These are phyloP conservation scores for Trametes pubescens DNA, from an alignment of 1,284 basidiomycete genomes.

Conservation along the genomic window DNA sequence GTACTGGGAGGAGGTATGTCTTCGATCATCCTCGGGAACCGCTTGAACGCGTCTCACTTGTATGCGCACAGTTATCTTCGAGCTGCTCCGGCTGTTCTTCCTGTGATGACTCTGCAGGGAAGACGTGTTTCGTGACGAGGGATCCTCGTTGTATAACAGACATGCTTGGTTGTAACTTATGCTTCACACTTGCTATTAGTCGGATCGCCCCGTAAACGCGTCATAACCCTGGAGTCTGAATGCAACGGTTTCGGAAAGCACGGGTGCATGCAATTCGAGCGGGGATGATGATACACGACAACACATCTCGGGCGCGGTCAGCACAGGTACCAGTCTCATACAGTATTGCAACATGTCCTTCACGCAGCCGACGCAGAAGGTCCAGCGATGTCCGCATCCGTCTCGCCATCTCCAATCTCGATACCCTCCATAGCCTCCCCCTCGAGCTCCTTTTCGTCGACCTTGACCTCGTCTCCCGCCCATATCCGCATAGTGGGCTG, in stretches of 20 bases:
- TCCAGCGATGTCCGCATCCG: conserved; percentile 19
- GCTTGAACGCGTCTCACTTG: conserved; percentile 18
- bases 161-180: conserved; percentile 32
- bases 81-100: conserved; percentile 71
- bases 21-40: neutral
- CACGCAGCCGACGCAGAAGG: conserved; percentile 17
- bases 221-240: neutral
- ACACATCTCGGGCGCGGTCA: neutral
- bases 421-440: conserved; percentile 78
- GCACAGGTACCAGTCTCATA: conserved; percentile 1
- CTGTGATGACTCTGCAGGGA: conserved; percentile 49
- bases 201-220: neutral
- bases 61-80: conserved; percentile 67
- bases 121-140: conserved; percentile 20
- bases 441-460: conserved; percentile 83
- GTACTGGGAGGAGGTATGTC: conserved; percentile 79
- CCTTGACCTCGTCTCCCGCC: conserved; percentile 82
- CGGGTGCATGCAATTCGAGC: conserved; percentile 40
- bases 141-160: conserved; percentile 36
- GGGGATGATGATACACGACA: conserved; percentile 1
- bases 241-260: neutral
- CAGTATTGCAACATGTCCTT: neutral
- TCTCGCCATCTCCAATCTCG: conserved; percentile 49
- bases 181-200: conserved; percentile 23
- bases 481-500: conserved; percentile 88